phyloP scores from a whole-genome alignment of 257 asterid genomes.

The Salvia hispanica region DNA sequence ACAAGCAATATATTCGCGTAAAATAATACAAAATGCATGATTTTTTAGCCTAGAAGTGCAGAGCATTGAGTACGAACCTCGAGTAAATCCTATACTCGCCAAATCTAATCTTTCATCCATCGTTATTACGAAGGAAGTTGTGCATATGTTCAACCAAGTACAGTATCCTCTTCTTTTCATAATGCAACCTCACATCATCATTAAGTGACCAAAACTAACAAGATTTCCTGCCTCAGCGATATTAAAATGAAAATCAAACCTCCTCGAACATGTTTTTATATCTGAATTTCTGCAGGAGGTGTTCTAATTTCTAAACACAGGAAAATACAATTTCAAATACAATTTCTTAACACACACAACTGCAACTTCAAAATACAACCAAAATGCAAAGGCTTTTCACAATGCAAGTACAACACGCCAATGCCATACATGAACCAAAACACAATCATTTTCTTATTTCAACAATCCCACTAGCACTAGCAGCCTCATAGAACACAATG shows the following conservation, averaged over 20 bases:
- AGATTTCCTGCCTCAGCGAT: background rate
- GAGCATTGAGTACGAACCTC: background rate
- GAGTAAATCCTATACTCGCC: background rate
- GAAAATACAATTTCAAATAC: background rate
- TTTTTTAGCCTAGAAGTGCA: background rate
- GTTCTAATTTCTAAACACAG: background rate
- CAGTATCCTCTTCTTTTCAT: background rate
- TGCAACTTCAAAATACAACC: background rate
- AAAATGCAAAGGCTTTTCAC: background rate
- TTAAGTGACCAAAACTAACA: background rate
- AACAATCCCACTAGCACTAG: too few species aligned
- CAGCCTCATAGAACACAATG: too few species aligned
- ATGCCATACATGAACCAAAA: too few species aligned
- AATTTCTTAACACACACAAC: background rate
- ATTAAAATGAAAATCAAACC: background rate
- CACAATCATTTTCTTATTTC: too few species aligned
- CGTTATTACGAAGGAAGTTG: background rate
- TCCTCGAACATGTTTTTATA: background rate
- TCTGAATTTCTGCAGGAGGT: background rate
- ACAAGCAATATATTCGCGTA: background rate
- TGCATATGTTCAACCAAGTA: background rate
- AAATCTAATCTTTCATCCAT: background rate
- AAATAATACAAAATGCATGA: background rate
- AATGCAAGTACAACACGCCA: too few species aligned
- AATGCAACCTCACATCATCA: background rate